phyloP scores from a whole-genome alignment of 2,329 filamentous ascomycete genomes.

The Aspergillus sp. region DNA sequence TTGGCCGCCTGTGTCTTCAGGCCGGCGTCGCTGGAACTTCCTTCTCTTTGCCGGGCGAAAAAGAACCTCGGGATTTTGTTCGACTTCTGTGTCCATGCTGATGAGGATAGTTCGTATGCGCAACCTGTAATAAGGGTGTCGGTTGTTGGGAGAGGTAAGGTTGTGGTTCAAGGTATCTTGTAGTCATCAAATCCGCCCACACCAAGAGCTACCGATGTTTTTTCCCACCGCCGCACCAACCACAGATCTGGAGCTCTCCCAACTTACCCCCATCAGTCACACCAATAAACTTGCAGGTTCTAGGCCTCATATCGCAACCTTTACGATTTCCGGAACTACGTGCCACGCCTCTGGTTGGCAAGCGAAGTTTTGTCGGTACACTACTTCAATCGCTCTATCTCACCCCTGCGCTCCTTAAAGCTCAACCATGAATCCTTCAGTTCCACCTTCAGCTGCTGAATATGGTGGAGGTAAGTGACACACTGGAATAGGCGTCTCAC shows the following conservation, averaged over 20 bases:
- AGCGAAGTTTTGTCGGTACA: not conserved
- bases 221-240: constrained; percentile 6
- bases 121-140: not conserved
- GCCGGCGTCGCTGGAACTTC: constrained; percentile 51
- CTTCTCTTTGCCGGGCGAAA: constrained; percentile 53
- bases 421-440: constrained; percentile 42
- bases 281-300: not conserved
- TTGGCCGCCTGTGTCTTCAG: constrained; percentile 17
- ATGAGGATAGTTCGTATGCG: not conserved
- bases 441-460: constrained; percentile 47
- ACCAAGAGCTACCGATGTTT: constrained; percentile 3
- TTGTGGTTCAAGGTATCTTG: not conserved
- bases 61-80: constrained; percentile 30
- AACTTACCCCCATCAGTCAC: not conserved
- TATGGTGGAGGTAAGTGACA: constrained; percentile 49
- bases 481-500: constrained; percentile 10
- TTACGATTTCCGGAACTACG: not conserved
- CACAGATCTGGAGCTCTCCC: not conserved
- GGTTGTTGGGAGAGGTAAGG: not conserved
- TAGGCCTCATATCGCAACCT: not conserved
- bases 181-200: constrained; percentile 5
- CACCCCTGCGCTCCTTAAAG: not conserved
- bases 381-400: not conserved
- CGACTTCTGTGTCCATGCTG: constrained; percentile 31
- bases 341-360: not conserved